Base-by-base conservation (phyloP, 371 early-diverging fungal species). In the Fennellomyces sp. region DNA sequence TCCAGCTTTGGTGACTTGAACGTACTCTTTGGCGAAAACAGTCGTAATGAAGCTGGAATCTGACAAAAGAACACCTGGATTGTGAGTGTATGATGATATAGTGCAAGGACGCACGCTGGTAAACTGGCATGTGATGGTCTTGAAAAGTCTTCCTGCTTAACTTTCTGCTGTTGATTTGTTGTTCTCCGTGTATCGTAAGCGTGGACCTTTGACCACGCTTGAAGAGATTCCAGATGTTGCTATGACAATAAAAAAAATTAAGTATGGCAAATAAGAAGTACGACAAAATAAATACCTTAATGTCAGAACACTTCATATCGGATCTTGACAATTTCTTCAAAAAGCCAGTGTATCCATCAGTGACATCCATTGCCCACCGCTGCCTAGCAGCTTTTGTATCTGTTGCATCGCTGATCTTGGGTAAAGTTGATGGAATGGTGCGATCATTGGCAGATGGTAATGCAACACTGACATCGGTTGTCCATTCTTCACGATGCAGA, bases 51-150 rank as follows among this genome's bases (percentile, higher is more conserved):
- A 39, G 50, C 60, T 13, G 60, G 56, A 11, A 55, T 41, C 30
- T 63, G 59, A 17, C 64, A 51, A 26, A 54, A 41, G 27, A 56
- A 56, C 3, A 68, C 30, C 11, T 70, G 70, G 31, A 70, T 63
- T 19, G 58, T 61, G 6, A 70, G 52, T 0, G 61, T 57, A 23
- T 57, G 48, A 28, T 64, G 66, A 38, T 63, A 70, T 13, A 70
- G 28, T n/a, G 57, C 38, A 13, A 70, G 33, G 2, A 63, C 53
- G 2, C 54, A 49, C 13, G 63, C 58, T 8, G 67, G 59, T 26
- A 50, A 3, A 29, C 29, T 28, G 1, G 23, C 13, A 28, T 10
- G n/a, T 15, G 51, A 50, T 50, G 51, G 29, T 50, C 51, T 4
- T n/a, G 51, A 26, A 15, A 12, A 25, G 11, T 6, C 2, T 25